Conservation (phyloP, 2,329 filamentous ascomycete species). For the Botrytis pseudocinerea region DNA sequence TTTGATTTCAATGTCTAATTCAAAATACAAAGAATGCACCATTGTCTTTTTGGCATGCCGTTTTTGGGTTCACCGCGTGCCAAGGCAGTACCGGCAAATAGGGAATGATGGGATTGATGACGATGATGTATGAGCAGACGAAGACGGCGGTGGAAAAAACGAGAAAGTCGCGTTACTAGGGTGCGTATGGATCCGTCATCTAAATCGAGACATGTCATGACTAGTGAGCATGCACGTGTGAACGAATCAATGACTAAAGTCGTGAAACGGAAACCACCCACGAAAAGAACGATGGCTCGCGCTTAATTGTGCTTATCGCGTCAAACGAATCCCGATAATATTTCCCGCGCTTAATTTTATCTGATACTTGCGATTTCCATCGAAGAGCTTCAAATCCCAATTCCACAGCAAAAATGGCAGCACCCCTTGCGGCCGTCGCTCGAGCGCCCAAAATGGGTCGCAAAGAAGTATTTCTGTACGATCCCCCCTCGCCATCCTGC, state of each 20-base stretch:
- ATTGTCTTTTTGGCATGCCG: no score
- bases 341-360: constrained; percentile 18
- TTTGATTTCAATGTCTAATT: no score
- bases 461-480: constrained; percentile 59
- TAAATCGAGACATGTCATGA: neutral
- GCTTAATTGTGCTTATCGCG: neutral
- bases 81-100: neutral
- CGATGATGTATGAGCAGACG: neutral
- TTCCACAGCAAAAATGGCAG: constrained; percentile 28
- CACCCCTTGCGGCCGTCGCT: constrained; percentile 22
- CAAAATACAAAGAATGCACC: no score
- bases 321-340: neutral
- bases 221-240: neutral
- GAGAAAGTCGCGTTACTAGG: no score
- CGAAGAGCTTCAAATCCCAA: constrained; percentile 9
- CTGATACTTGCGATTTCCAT: constrained; percentile 11
- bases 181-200: neutral
- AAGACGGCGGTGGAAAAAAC: no score
- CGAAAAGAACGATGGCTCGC: neutral
- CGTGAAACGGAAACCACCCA: neutral
- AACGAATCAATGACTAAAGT: neutral
- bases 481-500: constrained; percentile 20
- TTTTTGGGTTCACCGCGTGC: no score
- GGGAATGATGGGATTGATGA: neutral
- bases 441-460: constrained; percentile 47